Percentiles rank a stretch among this genome's conserved stretches.
These are phyloP conservation scores for Penicillium verhagenii DNA, from an alignment of 495 filamentous ascomycete species.

Conservation along the genomic window DNA sequence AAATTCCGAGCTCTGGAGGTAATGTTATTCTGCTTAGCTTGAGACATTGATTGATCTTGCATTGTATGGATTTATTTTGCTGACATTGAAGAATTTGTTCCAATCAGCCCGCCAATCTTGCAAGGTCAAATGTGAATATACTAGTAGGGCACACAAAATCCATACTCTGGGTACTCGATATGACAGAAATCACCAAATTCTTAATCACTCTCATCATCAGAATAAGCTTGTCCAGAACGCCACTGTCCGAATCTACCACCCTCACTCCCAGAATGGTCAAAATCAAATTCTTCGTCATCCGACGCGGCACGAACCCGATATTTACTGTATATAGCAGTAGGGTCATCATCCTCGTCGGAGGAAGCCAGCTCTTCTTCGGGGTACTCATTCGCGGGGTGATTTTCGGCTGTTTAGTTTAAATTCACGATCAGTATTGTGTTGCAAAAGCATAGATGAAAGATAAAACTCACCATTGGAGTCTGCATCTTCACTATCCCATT, in stretches of 20 bases:
- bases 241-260: conserved; percentile 24
- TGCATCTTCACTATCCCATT: conserved; percentile 60
- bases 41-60: too few relatives aligned
- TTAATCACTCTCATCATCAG: conserved; percentile 32
- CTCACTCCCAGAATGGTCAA: conserved; percentile 50
- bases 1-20: too few relatives aligned
- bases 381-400: conserved; percentile 66
- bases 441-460: background rate
- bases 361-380: conserved; percentile 63
- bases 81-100: too few relatives aligned
- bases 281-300: conserved; percentile 58
- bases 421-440: background rate
- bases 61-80: too few relatives aligned
- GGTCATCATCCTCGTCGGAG: conserved; percentile 54
- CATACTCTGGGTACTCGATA: too few relatives aligned
- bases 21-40: too few relatives aligned
- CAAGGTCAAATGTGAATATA: too few relatives aligned
- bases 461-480: conserved; percentile 55
- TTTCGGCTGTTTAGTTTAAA: conserved; percentile 48
- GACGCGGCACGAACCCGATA: conserved; percentile 39
- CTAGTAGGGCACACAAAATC: too few relatives aligned
- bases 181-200: too few relatives aligned
- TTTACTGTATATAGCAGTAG: conserved; percentile 48
- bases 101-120: too few relatives aligned
- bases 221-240: conserved; percentile 28